Conservation (phyloP, 2,329 filamentous ascomycete species). For the Alternaria sp. region DNA sequence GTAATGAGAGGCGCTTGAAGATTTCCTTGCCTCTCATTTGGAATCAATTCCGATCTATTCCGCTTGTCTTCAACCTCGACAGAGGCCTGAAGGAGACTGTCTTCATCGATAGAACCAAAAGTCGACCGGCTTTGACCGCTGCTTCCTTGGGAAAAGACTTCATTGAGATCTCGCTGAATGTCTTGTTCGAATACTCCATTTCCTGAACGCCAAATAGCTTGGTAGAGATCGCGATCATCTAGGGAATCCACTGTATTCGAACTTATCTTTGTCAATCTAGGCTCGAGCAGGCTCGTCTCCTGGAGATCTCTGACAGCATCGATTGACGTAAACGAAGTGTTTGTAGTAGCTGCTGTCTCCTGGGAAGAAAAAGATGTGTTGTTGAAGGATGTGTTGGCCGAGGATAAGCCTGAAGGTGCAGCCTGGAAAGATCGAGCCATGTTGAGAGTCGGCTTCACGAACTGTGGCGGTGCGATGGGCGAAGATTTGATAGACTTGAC, state of each 20-base stretch:
- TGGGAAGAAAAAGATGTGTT: constrained; percentile 36
- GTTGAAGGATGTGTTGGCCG: constrained; percentile 36
- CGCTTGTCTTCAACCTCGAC: constrained; percentile 22
- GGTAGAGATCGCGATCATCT: constrained; percentile 24
- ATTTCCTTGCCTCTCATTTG: not conserved
- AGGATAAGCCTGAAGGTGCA: constrained; percentile 19
- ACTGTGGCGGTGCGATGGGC: constrained; percentile 11
- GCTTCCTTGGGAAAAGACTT: constrained; percentile 21
- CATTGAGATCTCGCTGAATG: constrained; percentile 8
- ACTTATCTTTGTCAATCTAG: constrained; percentile 23
- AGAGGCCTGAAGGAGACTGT: constrained; percentile 24
- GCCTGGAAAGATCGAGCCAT: constrained; percentile 34
- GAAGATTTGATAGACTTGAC: constrained; percentile 1
- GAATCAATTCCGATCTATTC: not conserved
- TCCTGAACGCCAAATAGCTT: constrained; percentile 15
- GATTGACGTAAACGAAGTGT: constrained; percentile 38
- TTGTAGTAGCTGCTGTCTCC: constrained; percentile 27
- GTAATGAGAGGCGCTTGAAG: not conserved
- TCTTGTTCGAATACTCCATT: constrained; percentile 9
- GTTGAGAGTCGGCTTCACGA: constrained; percentile 35
- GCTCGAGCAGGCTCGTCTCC: not conserved
- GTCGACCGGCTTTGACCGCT: constrained; percentile 32
- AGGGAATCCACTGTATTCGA: constrained; percentile 34
- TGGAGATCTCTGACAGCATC: constrained; percentile 17
- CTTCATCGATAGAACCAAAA: constrained; percentile 40